These are phyloP conservation scores for Colletotrichum brevisporum DNA, from an alignment of 2,329 filamentous ascomycete species.

Conservation along the genomic window DNA sequence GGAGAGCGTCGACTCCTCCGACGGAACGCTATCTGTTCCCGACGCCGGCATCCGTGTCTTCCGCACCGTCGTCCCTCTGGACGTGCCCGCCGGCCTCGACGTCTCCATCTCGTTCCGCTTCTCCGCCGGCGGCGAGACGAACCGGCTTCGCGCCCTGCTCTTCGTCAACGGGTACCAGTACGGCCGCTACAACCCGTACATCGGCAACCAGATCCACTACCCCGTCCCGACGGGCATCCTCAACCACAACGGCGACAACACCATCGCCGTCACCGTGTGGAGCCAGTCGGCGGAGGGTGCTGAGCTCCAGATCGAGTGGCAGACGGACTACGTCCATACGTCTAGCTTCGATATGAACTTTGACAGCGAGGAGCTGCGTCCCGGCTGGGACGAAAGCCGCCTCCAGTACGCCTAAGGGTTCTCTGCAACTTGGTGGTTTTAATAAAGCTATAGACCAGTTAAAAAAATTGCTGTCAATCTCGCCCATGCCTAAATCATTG, in stretches of 20 bases:
- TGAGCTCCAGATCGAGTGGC: constrained; percentile 63
- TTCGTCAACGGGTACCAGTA: constrained; percentile 78
- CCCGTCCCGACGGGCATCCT: constrained; percentile 72
- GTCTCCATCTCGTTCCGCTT: constrained; percentile 70
- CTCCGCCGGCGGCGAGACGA: constrained; percentile 57
- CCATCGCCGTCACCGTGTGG: constrained; percentile 71
- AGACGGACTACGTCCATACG: constrained; percentile 66
- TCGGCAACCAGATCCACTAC: constrained; percentile 73
- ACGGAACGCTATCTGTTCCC: constrained; percentile 57
- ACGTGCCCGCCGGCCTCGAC: constrained; percentile 66
- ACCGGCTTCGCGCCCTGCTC: constrained; percentile 64
- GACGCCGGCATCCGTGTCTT: constrained; percentile 70
- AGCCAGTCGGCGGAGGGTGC: constrained; percentile 68
- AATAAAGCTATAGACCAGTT: too few relatives aligned
- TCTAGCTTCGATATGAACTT: constrained; percentile 67
- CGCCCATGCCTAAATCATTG: too few relatives aligned
- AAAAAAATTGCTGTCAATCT: neutral
- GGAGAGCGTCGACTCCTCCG: constrained; percentile 48
- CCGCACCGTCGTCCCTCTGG: constrained; percentile 64
- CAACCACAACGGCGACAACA: constrained; percentile 71
- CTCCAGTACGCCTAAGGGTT: constrained; percentile 49
- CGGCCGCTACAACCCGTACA: constrained; percentile 70
- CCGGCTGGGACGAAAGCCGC: constrained; percentile 61
- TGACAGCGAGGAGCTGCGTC: constrained; percentile 62
- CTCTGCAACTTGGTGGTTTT: neutral